Percentiles rank a stretch among this genome's conserved stretches.
phyloP scores from a whole-genome alignment of 306 rosid species.

The Vigna mungo region DNA sequence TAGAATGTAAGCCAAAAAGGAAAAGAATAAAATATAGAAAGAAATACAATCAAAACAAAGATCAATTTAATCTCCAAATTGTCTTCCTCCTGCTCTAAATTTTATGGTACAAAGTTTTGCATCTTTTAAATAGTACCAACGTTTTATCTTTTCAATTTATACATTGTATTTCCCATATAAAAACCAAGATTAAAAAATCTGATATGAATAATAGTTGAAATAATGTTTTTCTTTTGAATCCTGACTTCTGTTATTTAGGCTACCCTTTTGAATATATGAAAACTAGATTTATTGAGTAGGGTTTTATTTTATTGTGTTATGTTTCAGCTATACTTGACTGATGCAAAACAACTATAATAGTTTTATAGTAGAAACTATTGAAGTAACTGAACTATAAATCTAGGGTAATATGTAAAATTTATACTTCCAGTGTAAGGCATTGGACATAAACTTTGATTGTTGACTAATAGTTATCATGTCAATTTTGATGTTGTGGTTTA shows the following conservation, averaged over 20 bases:
- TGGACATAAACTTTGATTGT: neutral
- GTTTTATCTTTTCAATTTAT: neutral
- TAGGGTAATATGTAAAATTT: neutral
- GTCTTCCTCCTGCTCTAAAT: too few species aligned
- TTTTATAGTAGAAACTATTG: neutral
- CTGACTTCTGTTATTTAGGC: neutral
- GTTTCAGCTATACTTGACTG: neutral
- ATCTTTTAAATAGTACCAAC: too few species aligned
- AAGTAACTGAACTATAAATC: neutral
- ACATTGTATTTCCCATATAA: neutral
- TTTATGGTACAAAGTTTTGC: too few species aligned
- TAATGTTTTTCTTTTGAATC: neutral
- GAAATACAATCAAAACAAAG: too few species aligned
- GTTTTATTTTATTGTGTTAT: neutral
- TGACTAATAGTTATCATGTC: neutral
- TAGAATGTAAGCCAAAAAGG: too few species aligned
- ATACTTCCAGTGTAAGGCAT: neutral
- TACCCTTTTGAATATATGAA: neutral
- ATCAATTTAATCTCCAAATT: too few species aligned
- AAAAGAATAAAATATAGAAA: too few species aligned
- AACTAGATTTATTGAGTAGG: neutral
- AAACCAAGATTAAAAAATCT: neutral
- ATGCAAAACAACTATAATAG: neutral
- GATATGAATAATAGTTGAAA: neutral
- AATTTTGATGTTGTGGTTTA: neutral